Conservation (phyloP, 2,329 filamentous ascomycete genomes). For the Ambrosiella cleistominuta region DNA sequence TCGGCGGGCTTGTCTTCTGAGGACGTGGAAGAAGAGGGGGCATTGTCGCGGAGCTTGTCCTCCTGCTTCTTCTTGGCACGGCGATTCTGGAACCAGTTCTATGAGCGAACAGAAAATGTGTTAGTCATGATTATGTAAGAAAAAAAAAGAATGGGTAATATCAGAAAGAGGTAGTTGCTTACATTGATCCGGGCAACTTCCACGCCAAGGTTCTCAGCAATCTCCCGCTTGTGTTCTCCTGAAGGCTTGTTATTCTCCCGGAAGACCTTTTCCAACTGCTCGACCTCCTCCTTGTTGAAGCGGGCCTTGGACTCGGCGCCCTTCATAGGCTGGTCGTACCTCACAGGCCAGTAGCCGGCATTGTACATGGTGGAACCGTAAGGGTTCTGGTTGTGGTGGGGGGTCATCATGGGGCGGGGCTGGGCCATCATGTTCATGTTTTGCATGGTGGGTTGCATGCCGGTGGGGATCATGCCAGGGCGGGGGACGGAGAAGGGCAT, state of each 20-base stretch:
- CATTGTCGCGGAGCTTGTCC: conserved; percentile 44
- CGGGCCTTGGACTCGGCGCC: conserved; percentile 32
- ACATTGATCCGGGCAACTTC: conserved; percentile 48
- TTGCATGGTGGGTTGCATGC: background rate
- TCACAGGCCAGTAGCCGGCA: background rate
- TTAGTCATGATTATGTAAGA: background rate
- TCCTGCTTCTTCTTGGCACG: conserved; percentile 49
- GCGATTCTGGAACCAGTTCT: conserved; percentile 56
- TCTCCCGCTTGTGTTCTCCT: conserved; percentile 41
- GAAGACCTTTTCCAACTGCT: conserved; percentile 42
- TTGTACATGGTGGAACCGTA: background rate
- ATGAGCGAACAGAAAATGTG: background rate
- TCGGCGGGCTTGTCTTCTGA: conserved; percentile 17
- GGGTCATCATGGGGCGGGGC: background rate
- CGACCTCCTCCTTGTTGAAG: conserved; percentile 41
- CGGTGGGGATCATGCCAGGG: background rate
- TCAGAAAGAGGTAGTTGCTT: conserved; percentile 14
- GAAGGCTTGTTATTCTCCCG: conserved; percentile 47
- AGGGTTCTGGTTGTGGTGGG: background rate
- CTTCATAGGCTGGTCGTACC: conserved; percentile 11
- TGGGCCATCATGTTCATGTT: conserved; percentile 2
- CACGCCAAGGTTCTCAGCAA: conserved; percentile 44
- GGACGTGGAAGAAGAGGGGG: conserved; percentile 30
- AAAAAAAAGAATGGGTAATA: background rate
- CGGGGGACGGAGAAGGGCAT: background rate